A percentile compares a stretch with the other conserved stretches of the same genome.
Conservation (phyloP, 2,329 filamentous ascomycete genomes). For the Colletotrichum sp. region DNA sequence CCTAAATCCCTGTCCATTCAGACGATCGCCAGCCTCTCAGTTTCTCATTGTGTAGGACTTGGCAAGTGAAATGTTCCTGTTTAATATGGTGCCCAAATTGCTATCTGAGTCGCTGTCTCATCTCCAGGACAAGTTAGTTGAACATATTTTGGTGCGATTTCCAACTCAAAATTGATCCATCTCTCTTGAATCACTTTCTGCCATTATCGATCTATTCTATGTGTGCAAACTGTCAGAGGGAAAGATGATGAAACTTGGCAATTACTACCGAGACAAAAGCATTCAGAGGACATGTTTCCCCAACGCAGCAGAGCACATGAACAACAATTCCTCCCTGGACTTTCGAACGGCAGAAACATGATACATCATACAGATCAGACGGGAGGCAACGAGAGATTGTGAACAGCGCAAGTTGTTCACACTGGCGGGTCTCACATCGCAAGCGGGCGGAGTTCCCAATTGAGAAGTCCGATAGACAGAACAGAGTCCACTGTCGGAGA, state of each 20-base stretch:
- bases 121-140: neutral
- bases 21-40: neutral
- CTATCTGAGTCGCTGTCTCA: neutral
- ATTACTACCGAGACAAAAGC: neutral
- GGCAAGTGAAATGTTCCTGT: neutral
- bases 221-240: fast-evolving
- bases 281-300: neutral
- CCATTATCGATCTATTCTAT: fast-evolving
- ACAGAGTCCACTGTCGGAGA: neutral
- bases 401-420: neutral
- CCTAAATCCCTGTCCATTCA: neutral
- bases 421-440: neutral
- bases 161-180: neutral
- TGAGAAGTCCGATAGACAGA: neutral
- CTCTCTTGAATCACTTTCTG: neutral
- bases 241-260: neutral
- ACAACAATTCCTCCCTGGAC: fast-evolving
- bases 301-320: neutral
- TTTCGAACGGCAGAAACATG: neutral
- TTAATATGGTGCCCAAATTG: neutral
- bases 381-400: fast-evolving
- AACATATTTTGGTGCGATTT: neutral
- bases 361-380: neutral
- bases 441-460: neutral
- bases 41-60: neutral